A percentile compares a stretch with the other conserved stretches of the same genome.
Conservation (phyloP, 2,329 filamentous ascomycete genomes). For the Passalora sequoiae region DNA sequence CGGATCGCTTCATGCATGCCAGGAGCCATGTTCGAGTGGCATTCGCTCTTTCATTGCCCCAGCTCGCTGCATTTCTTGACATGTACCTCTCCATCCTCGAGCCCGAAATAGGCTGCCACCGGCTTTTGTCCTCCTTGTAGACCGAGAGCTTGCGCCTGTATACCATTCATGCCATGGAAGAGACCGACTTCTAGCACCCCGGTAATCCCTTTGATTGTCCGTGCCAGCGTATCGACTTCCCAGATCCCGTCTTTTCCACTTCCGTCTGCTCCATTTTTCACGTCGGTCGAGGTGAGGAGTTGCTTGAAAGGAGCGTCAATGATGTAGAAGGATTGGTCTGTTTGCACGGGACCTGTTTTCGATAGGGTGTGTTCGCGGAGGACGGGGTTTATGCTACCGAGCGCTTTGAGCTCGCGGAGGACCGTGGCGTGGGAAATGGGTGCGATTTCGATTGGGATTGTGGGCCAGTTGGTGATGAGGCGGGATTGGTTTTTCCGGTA, state of each 20-base stretch:
- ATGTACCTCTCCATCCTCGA: slow-evolving; percentile 56
- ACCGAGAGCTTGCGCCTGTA: slow-evolving; percentile 56
- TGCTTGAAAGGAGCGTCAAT: slow-evolving; percentile 82
- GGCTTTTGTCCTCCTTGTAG: slow-evolving; percentile 77
- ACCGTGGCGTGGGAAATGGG: slow-evolving; percentile 77
- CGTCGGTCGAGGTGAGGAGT: slow-evolving; percentile 60
- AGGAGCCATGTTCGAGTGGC: too few relatives aligned
- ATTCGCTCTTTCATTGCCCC: too few relatives aligned
- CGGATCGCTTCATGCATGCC: too few relatives aligned
- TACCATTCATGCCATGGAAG: slow-evolving; percentile 77
- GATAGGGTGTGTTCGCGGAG: slow-evolving; percentile 67
- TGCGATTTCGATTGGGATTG: slow-evolving; percentile 88
- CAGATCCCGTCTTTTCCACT: slow-evolving; percentile 60
- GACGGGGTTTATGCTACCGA: slow-evolving; percentile 67
- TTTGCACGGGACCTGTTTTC: slow-evolving; percentile 79
- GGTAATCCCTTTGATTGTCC: slow-evolving; percentile 70
- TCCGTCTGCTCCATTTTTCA: slow-evolving; percentile 35
- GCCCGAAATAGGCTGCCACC: slow-evolving; percentile 89
- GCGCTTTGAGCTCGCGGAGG: slow-evolving; percentile 61
- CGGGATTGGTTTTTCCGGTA: slow-evolving; percentile 81
- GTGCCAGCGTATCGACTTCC: slow-evolving; percentile 72
- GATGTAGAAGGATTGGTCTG: slow-evolving; percentile 82
- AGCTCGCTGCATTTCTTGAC: slow-evolving; percentile 23
- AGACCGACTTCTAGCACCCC: slow-evolving; percentile 90
- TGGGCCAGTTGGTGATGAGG: slow-evolving; percentile 71